Conservation (phyloP, 2,329 filamentous ascomycete species). For the Aspergillus fumigatiaffinis region DNA sequence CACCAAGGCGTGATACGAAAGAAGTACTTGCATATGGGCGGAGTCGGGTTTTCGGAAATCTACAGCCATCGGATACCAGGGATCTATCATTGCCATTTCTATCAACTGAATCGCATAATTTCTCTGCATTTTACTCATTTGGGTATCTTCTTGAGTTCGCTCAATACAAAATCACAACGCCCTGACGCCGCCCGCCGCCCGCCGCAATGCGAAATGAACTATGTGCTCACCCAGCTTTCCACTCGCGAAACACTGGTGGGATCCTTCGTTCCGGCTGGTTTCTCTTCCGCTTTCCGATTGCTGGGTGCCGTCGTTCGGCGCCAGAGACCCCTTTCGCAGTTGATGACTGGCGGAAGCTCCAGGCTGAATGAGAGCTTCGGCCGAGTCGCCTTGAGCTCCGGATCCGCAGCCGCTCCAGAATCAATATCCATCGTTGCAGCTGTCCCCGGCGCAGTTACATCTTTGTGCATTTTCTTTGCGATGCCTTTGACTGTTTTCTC, state of each 20-base stretch:
- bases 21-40: conserved; percentile 4
- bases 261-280: conserved; percentile 24
- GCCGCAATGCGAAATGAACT: conserved; percentile 9
- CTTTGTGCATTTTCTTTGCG: conserved; percentile 37
- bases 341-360: conserved; percentile 52
- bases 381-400: conserved; percentile 20
- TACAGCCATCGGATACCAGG: conserved; percentile 1
- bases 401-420: conserved; percentile 20
- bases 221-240: conserved; percentile 22
- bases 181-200: conserved; percentile 10
- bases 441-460: conserved; percentile 20
- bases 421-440: conserved; percentile 30
- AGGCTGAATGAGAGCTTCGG: conserved; percentile 29
- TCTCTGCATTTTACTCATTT: conserved; percentile 19
- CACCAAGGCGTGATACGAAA: conserved; percentile 18
- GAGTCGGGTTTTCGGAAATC: conserved; percentile 9
- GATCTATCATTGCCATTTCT: not conserved
- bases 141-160: conserved; percentile 32
- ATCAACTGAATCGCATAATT: not conserved
- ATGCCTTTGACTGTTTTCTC: conserved; percentile 54
- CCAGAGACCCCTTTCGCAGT: conserved; percentile 59
- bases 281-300: conserved; percentile 33
- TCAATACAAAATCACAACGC: conserved; percentile 17
- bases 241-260: conserved; percentile 18
- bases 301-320: conserved; percentile 41